These are phyloP conservation scores for Orbilia oligospora DNA, from an alignment of 2,329 filamentous ascomycete species.

Conservation along the genomic window DNA sequence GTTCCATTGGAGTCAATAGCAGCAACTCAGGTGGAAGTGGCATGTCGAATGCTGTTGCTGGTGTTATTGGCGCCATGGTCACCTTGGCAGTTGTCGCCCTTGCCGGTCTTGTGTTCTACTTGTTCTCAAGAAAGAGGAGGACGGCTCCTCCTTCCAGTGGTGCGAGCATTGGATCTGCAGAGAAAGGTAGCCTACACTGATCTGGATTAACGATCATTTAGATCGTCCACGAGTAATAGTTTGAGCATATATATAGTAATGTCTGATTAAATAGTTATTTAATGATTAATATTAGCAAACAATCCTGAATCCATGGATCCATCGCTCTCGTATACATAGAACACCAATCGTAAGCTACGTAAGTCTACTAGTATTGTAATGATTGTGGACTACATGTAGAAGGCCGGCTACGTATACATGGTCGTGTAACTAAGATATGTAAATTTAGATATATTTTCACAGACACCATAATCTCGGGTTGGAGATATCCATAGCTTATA, in stretches of 20 bases:
- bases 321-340: no score
- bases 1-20: conserved; percentile 13
- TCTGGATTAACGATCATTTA: not conserved
- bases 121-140: conserved; percentile 48
- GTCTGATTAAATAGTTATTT: conserved; percentile 1
- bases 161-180: conserved; percentile 32
- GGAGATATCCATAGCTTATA: no score
- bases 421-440: no score
- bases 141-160: conserved; percentile 19
- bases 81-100: conserved; percentile 56
- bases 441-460: no score
- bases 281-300: conserved; percentile 17
- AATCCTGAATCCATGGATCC: not conserved
- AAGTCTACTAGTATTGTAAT: no score
- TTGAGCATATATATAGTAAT: conserved; percentile 3
- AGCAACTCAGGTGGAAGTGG: conserved; percentile 14
- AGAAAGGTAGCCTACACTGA: conserved; percentile 44
- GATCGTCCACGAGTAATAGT: not conserved
- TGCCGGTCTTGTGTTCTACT: conserved; percentile 53
- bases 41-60: conserved; percentile 61
- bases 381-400: no score
- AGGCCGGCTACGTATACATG: no score
- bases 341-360: no score
- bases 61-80: conserved; percentile 62
- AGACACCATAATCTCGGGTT: no score